Base-by-base conservation (phyloP, 2,329 filamentous ascomycete genomes). In the Neodidymelliopsis sp. region DNA sequence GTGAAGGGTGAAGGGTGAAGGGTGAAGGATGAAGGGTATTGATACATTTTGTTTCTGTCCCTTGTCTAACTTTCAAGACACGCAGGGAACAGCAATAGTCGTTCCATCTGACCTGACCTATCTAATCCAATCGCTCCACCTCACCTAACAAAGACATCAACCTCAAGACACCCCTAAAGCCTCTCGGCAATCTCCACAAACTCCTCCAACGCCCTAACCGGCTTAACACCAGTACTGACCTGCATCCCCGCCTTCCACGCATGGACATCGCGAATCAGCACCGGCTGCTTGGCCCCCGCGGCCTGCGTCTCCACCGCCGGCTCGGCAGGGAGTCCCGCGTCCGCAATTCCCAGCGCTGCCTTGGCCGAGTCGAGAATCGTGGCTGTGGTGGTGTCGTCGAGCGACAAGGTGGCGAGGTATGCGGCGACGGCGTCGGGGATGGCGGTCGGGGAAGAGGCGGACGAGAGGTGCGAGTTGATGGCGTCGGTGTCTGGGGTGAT, bases 161-260 rank as follows among this genome's bases (percentile, higher is more conserved):
- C 40, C 9, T 27, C 6, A 11, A 34, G 40, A 15, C 30, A 22
- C 8, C 15, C 11, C 30, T 44, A 65, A 6, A 65, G 45, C 44
- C 61, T 62, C 45, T 65, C 60, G 2, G 53, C 55, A 38, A 65
- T 79, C 51, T 97, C 93, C 70, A 96, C 89, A 72, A 93, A 97
- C 65, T 91, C 89, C 54, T 81, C 87, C 46, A 97, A 73, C 58
- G 94, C 88, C 66, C 83, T 86, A 22, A 89, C 83, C 0, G 92
- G 84, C 53, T 81, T 81, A 2, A 91, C 84, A 1, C 90, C 93
- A 16, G 82, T 80, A 56, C 86, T 94, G 20, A 90, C 82, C 50
- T 83, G 77, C 62, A 97, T 78, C 11, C 84, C 79, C 0, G 89
- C 85, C 79, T 94, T 96, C 81, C 88, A 97, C 22, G 83, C 81